Evolutionary conservation across 2,329 filamentous ascomycete genomes (phyloP), one percentile per base, ranked within the genome.

Genomic region (Pseudocercospora fuligena): DNA sequence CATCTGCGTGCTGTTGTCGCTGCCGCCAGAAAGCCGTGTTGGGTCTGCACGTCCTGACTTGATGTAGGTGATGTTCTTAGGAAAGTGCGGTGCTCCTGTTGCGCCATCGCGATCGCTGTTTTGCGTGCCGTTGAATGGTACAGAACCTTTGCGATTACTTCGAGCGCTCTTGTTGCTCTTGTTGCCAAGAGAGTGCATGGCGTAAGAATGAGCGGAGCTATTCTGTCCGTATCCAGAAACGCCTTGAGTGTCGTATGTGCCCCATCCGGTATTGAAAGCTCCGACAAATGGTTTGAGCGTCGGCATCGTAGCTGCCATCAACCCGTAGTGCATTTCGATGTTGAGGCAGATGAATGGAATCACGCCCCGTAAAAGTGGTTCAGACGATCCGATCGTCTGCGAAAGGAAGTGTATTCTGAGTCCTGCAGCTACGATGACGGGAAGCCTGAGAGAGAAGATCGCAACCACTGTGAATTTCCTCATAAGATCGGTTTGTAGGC

Each of bases 211-310:
- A 49, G 54, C 66, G 53, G 53, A 56, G 56, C 66, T 70, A 29
- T 58, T 62, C 19, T 67, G 59, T 8, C 70, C 70, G 25, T 70
- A 70, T 23, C 70, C 69, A 36, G 64, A 64, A 36, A 69, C 43
- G 2, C 70, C 70, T 21, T 63, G 63, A 14, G 65, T 66, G 25
- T 72, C 69, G 64, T 66, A 65, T 4, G 72, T 71, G 16, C 72
- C 72, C 66, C 68, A 73, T 9, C 68, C 61, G 3, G 72, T 73
- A 33, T 73, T 73, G 65, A 72, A 71, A 12, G 72, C 71, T 25
- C 67, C 65, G 16, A 73, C 65, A 54, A 73, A 73, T n/a, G 68
- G 66, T 31, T 72, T 72, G 7, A 73, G 61, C 0, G 70, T 73
- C 1, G 72, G 70, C 19, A 72, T 70, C 1, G 70, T 73, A 31